These are phyloP conservation scores for Phallus indusiatus DNA, from an alignment of 768 basidiomycete species.

Conservation along the genomic window DNA sequence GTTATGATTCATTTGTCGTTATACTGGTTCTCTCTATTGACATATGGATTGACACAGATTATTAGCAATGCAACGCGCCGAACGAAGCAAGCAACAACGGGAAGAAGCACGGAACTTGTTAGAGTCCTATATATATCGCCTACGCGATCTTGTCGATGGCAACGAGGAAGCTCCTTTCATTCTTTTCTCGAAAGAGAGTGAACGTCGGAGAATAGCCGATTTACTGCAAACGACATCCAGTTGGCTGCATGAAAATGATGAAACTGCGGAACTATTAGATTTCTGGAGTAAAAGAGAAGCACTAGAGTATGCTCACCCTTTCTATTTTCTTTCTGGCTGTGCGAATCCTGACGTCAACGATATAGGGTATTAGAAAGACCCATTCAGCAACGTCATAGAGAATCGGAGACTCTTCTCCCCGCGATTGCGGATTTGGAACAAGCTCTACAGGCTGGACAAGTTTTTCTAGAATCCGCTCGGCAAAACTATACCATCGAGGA, in stretches of 20 bases:
- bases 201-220: constrained; percentile 56
- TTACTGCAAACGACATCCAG: constrained; percentile 63
- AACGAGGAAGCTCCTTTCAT: constrained; percentile 65
- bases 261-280: constrained; percentile 67
- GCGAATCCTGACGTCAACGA: not conserved
- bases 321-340: not conserved
- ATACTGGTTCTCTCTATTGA: not conserved
- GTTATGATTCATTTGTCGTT: not conserved
- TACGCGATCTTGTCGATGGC: constrained; percentile 73
- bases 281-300: constrained; percentile 67
- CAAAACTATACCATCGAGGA: constrained; percentile 62
- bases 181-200: constrained; percentile 69
- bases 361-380: constrained; percentile 67
- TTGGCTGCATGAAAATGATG: constrained; percentile 83
- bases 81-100: constrained; percentile 62
- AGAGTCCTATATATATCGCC: constrained; percentile 87
- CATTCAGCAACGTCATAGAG: constrained; percentile 79
- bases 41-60: constrained; percentile 50
- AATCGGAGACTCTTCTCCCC: constrained; percentile 78
- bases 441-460: constrained; percentile 34
- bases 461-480: constrained; percentile 80
- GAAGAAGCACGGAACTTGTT: constrained; percentile 89
- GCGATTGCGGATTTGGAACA: constrained; percentile 86
- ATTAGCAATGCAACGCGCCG: constrained; percentile 66
- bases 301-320: constrained; percentile 62